Base-by-base conservation (phyloP, 495 filamentous ascomycete genomes). In the Annulohypoxylon stygium region DNA sequence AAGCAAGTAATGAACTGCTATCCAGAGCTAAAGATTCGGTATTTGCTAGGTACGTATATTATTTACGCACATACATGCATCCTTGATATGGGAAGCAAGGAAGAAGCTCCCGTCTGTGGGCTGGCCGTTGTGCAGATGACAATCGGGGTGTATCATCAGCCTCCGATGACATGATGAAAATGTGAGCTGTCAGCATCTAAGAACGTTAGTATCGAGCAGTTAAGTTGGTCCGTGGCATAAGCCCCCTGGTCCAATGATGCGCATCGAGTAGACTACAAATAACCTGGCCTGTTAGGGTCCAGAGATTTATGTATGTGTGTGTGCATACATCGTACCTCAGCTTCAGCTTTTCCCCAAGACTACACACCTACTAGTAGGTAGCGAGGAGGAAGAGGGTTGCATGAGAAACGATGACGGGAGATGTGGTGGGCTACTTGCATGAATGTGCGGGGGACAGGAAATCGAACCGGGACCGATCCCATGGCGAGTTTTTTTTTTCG, bases 381-480 rank as follows among this genome's bases (percentile, higher is more conserved):
- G 57, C 25, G 64, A 57, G 60, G 36, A 65, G 16, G 65, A 65
- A 75, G 65, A 73, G 70, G 75, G 72, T 69, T 77, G 76, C 76
- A 78, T 75, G 41, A 65, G 61, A 76, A 69, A 71, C 70, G 74
- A 68, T 75, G 67, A 73, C 72, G 65, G 71, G 74, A 74, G 69
- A 75, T 68, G 69, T 69, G 67, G 75, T 75, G 71, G 67, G 67
- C 69, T 73, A 67, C 74, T 73, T 78, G 75, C 76, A 78, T 77
- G 65, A 65, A 69, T 77, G 73, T 78, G 74, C 71, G 74, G 76
- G 76, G 76, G 72, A 71, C 66, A 68, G 68, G 73, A 78, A 74
- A 76, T 73, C 74, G 75, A 75, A 73, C 73, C 73, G 73, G 69
- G 63, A 70, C 72, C 67, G 72, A 75, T 75, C 67, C 67, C 72